Evolutionary conservation across 768 basidiomycete species (phyloP), one percentile per base, ranked within the genome.

Genomic region (Psilocybe subaeruginosa): DNA sequence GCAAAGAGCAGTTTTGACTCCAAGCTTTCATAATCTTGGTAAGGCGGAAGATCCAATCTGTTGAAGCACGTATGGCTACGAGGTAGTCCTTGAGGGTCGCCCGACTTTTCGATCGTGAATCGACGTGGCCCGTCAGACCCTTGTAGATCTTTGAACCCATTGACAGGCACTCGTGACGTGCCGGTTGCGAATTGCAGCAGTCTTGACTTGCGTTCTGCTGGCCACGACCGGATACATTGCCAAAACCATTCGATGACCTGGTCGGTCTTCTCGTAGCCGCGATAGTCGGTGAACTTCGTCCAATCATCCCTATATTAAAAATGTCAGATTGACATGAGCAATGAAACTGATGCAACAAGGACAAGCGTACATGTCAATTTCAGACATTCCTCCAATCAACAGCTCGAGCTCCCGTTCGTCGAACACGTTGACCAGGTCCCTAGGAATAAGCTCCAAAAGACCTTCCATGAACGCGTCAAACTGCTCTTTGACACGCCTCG

Each of bases 21-120:
- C 61, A 97, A 74, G 67, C 86, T 91, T 73, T 92, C 89, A 69
- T 92, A 93, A 71, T 92, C 90, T 67, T 92, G 85, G 72, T 97
- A 97, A 14, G 93, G 91, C 0, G 95, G 95, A 23, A 97, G 75
- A 71, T 97, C 95, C 53, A 93, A 77, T 52, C 90, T 78, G 72
- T 97, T 97, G 82, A 97, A 97, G 76, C 95, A 97, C 1, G 95
- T 97, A 73, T 97, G 95, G 66, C 89, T 91, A 71, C 95, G 86
- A 2, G 95, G 95, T 52, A 97, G 73, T 49, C 93, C 92, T 12
- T 84, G 86, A 9, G 93, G 90, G 71, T 97, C 95, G 4, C 95
- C 95, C 19, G 89, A 90, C 76, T 97, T 97, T 76, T 97, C 95
- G 62, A 97, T 95, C 9, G 95, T 97, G 73, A 97, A 97, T 62